Evolutionary conservation across 257 asterid genomes (phyloP), one percentile per base, ranked within the genome.

Genomic region (Capsicum chinense): DNA sequence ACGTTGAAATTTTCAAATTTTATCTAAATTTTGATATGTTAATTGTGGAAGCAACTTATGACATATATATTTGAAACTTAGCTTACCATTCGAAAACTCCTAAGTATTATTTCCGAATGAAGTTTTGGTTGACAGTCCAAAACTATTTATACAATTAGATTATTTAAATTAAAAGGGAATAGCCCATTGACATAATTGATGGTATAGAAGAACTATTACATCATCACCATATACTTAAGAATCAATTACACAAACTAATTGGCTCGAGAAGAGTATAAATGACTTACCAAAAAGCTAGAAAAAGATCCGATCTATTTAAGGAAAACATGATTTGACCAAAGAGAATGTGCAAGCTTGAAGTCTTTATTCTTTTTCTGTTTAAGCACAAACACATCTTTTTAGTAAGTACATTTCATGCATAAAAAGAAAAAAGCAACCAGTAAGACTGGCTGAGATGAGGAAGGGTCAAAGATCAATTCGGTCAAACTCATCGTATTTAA

Each of bases 291-390:
- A 15, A 68, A 15, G 52, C 37, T 68, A 39, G 33, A 13, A 68
- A 7, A 68, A 68, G 54, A 68, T 7, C 78, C 6, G 0, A 37
- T 68, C 39, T 68, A 68, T 68, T 68, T 68, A 68, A 39, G 11
- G 50, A 54, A 54, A 54, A 78, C 7, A 47, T 33, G 64, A 78
- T 26, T 78, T 78, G 66, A 78, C 64, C 64, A 14, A 78, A 76
- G 26, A 52, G 26, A 78, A 54, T 26, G 3, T 8, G 19, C 1
- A 54, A 54, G 48, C 47, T 48, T 48, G 47, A 11, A 48, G 48
- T 48, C 59, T 17, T 48, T 5, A 19, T 54, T 78, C 2, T 54
- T 33, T 78, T 56, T 78, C 52, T 78, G 54, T 78, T 54, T 78
- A 78, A 14, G 56, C 8, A 54, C 60, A 10, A 78, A 56, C 66